Percentiles rank a stretch among this genome's conserved stretches.
Evolutionary conservation across 1,139 yeast species (phyloP).

Genomic region (Debaryomyces sp.): DNA sequence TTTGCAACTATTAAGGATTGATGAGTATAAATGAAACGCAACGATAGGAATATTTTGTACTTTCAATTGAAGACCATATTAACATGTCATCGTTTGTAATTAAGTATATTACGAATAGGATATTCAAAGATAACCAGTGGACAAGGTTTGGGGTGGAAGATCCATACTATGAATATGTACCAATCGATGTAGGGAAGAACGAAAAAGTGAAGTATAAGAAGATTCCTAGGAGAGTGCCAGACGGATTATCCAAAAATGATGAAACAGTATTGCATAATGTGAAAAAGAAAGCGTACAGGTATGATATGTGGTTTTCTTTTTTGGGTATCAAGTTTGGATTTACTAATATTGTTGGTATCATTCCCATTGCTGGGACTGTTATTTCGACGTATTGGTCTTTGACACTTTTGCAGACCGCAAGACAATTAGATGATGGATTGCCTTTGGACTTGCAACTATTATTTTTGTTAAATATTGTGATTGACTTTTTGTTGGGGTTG

Average conservation of each 20-base stretch:
- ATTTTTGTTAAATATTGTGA: constrained; percentile 37
- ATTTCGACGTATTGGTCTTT: constrained; percentile 44
- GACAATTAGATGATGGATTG: constrained; percentile 41
- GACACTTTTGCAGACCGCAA: constrained; percentile 30
- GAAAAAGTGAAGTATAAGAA: constrained; percentile 33
- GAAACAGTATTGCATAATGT: constrained; percentile 29
- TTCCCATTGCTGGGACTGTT: constrained; percentile 43
- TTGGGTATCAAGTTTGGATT: constrained; percentile 47
- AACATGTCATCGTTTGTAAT: constrained; percentile 28
- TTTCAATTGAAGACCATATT: not conserved
- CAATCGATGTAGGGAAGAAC: constrained; percentile 20
- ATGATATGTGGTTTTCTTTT: constrained; percentile 45
- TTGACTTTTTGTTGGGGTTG: constrained; percentile 44
- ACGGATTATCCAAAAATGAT: constrained; percentile 39
- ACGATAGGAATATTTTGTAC: not conserved
- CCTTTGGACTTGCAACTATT: constrained; percentile 45
- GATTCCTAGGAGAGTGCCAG: constrained; percentile 37
- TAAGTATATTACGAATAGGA: constrained; percentile 30
- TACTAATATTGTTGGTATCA: constrained; percentile 38
- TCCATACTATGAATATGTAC: constrained; percentile 56
- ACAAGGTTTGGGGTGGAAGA: constrained; percentile 64
- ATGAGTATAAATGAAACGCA: not conserved
- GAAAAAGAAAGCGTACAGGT: constrained; percentile 40
- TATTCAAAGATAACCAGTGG: constrained; percentile 41
- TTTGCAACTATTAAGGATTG: not conserved